Evolutionary conservation across 768 basidiomycete genomes (phyloP), one percentile per base, ranked within the genome.

Genomic region (Pleurotus tuber-regium): DNA sequence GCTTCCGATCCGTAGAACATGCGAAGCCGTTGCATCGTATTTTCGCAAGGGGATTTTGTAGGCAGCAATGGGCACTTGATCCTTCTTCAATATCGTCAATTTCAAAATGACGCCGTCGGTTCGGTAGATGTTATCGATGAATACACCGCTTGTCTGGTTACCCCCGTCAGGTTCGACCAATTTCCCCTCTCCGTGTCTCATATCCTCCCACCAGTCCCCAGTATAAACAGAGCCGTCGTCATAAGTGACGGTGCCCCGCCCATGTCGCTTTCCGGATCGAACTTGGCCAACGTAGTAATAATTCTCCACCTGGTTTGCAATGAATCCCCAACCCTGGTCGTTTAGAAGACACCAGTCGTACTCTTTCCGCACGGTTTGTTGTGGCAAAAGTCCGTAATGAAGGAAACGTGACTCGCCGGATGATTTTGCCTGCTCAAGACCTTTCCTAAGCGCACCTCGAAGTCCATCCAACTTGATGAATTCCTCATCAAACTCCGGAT

Each of bases 281-380:
- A 58, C 51, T 29, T 58, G 38, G 16, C 57, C 54, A 43, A 58
- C 48, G 29, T 58, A 58, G 24, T 55, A 36, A 26, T 41, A 55
- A 18, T 43, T 44, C 30, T 58, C 51, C 31, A 24, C 23, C 35
- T 58, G 43, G 31, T 39, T 58, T 12, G 43, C 29, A 10, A 58
- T 14, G 47, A 52, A 51, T 14, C 54, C 57, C 57, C 57, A 58
- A 14, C 57, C 57, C 24, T 58, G 54, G 25, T 50, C 44, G 29
- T 55, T 51, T 11, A 58, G 43, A 18, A 50, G 48, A 12, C 43
- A 50, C 57, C 57, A 58, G 25, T 58, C 57, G 29, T 52, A 44
- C 24, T 52, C 46, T 31, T 50, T 52, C 8, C 43, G 33, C 3
- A 51, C 24, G 4, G 24, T 41, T 2, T 28, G 36, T 23, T 28